Conservation (phyloP, 805 yeast species). For the Barnettozyma wickerhamii region DNA sequence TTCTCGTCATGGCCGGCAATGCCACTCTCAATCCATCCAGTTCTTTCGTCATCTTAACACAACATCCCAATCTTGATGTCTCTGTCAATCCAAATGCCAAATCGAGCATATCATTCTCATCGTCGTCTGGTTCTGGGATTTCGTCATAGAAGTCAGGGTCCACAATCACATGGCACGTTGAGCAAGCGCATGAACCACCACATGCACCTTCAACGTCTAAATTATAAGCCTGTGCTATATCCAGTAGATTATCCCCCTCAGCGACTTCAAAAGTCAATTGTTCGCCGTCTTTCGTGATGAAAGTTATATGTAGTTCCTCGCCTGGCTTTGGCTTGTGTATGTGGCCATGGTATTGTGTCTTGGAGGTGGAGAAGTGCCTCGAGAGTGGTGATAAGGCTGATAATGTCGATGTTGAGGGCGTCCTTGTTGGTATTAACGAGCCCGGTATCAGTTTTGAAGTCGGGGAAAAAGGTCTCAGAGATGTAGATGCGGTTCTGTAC, state of each 20-base stretch:
- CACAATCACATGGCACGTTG: conserved; percentile 94
- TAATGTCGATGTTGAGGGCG: too few relatives aligned
- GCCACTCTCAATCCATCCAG: conserved; percentile 94
- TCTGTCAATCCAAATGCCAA: conserved; percentile 96
- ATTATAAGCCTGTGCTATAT: conserved; percentile 91
- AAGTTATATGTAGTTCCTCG: conserved; percentile 83
- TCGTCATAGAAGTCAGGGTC: conserved; percentile 92
- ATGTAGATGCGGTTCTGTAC: too few relatives aligned
- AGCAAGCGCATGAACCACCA: conserved; percentile 98
- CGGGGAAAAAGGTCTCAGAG: too few relatives aligned
- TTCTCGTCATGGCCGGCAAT: conserved; percentile 95
- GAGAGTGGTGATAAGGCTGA: too few relatives aligned
- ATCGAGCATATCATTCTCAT: conserved; percentile 97
- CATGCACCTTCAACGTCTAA: conserved; percentile 98
- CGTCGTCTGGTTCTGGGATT: conserved; percentile 94
- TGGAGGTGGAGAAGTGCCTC: conserved; percentile 28
- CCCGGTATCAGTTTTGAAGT: too few relatives aligned
- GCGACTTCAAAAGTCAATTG: conserved; percentile 81
- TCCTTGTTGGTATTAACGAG: too few relatives aligned
- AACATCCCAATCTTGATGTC: conserved; percentile 95
- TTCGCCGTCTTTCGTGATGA: conserved; percentile 86
- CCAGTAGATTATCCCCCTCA: conserved; percentile 87
- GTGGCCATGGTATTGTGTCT: conserved; percentile 62
- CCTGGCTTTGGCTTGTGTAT: conserved; percentile 89
- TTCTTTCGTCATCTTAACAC: conserved; percentile 82